Evolutionary conservation across 2,329 filamentous ascomycete genomes (phyloP).

Genomic region (Penicillium olsonii): DNA sequence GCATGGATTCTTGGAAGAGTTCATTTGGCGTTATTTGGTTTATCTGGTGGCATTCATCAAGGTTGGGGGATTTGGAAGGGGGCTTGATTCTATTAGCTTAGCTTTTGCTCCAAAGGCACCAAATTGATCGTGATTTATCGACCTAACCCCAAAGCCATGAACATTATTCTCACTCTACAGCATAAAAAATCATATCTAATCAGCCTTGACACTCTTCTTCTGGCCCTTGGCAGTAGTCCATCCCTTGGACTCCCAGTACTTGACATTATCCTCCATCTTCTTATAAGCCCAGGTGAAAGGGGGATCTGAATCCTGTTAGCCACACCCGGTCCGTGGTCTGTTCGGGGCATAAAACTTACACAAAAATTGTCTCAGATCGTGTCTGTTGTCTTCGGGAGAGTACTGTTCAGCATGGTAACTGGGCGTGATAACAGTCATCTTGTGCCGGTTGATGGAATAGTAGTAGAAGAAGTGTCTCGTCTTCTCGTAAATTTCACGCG

Average conservation of each 20-base stretch:
- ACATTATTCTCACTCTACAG: background rate
- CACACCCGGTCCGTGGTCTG: background rate
- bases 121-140: background rate
- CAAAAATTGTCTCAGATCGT: conserved; percentile 59
- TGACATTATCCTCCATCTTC: conserved; percentile 52
- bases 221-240: conserved; percentile 35
- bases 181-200: conserved; percentile 15
- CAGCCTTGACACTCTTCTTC: conserved; percentile 40
- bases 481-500: conserved; percentile 51
- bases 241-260: conserved; percentile 44
- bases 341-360: conserved; percentile 27
- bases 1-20: background rate
- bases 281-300: conserved; percentile 49
- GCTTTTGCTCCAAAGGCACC: background rate
- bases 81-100: background rate
- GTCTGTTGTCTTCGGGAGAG: conserved; percentile 59
- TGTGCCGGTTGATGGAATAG: conserved; percentile 67
- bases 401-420: conserved; percentile 57
- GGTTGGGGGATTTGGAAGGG: background rate
- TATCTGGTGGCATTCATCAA: background rate
- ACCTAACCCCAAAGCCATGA: background rate
- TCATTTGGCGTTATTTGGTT: background rate
- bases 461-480: conserved; percentile 46
- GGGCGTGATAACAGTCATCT: conserved; percentile 63
- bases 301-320: conserved; percentile 27